Percentiles rank a stretch among this genome's conserved stretches.
Conservation (phyloP, 345 rosid genomes). For the Moricandia moricandioides region DNA sequence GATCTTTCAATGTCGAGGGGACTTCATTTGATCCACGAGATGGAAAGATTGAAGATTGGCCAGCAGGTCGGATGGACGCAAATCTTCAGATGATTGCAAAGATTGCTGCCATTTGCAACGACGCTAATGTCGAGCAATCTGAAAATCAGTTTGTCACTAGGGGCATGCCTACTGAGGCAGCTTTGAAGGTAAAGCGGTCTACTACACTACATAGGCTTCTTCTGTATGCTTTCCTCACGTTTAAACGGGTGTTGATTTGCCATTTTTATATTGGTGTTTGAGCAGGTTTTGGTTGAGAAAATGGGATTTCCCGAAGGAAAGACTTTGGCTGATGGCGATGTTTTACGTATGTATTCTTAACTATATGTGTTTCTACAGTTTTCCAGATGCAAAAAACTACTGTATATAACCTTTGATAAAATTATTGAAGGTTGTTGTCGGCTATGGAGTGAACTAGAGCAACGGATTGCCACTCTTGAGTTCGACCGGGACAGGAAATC, state of each 20-base stretch:
- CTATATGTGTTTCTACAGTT: background rate
- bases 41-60: conserved; percentile 76
- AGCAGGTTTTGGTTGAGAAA: conserved; percentile 90
- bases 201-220: too few relatives aligned
- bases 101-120: conserved; percentile 85
- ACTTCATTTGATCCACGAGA: conserved; percentile 61
- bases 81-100: conserved; percentile 91
- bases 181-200: conserved; percentile 67
- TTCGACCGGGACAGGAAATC: conserved; percentile 90
- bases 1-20: conserved; percentile 46
- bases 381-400: background rate
- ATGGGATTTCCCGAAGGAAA: conserved; percentile 78
- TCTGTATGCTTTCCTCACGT: too few relatives aligned
- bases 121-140: conserved; percentile 66
- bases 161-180: conserved; percentile 97
- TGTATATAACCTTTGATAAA: background rate
- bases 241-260: too few relatives aligned
- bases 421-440: conserved; percentile 58
- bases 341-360: conserved; percentile 48
- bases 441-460: conserved; percentile 65
- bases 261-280: conserved; percentile 1
- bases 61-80: conserved; percentile 69
- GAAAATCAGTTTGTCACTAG: conserved; percentile 61
- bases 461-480: conserved; percentile 90
- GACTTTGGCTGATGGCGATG: conserved; percentile 43